Conservation (phyloP, 176 grass and related monocot species). For the Phyllostachys edulis region DNA sequence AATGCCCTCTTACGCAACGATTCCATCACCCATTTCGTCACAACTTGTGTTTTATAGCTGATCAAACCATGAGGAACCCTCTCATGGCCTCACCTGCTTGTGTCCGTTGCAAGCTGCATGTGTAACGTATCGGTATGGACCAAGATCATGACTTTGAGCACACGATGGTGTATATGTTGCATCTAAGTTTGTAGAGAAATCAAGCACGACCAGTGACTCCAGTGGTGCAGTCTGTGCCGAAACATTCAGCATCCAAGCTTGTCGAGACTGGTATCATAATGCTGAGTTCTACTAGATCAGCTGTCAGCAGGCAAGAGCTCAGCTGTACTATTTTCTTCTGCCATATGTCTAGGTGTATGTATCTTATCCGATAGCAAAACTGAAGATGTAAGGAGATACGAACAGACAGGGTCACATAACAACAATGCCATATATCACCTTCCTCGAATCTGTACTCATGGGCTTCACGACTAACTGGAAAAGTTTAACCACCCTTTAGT, state of each 20-base stretch:
- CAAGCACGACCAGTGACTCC: not conserved
- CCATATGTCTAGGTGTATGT: not conserved
- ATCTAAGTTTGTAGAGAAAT: not conserved
- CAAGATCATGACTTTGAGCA: not conserved
- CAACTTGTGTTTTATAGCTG: not conserved
- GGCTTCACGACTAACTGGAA: not conserved
- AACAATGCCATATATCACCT: not conserved
- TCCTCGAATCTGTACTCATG: not conserved
- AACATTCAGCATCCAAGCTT: not conserved
- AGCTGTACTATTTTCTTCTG: not conserved
- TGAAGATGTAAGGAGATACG: not conserved
- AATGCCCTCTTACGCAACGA: conserved; percentile 36
- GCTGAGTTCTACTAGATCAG: not conserved
- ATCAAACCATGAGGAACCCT: conserved; percentile 9
- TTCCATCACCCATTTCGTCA: conserved; percentile 44
- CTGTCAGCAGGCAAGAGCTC: not conserved
- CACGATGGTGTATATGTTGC: not conserved
- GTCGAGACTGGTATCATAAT: not conserved
- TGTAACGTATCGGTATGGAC: not conserved
- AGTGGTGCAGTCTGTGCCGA: not conserved
- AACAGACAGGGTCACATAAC: not conserved
- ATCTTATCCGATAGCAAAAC: not conserved
- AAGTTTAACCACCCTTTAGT: not conserved
- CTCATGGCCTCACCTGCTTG: not conserved
- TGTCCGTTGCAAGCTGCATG: not conserved